Percentiles rank a stretch among this genome's conserved stretches.
Conservation (phyloP, 257 asterid species). For the Solanum peruvianum region DNA sequence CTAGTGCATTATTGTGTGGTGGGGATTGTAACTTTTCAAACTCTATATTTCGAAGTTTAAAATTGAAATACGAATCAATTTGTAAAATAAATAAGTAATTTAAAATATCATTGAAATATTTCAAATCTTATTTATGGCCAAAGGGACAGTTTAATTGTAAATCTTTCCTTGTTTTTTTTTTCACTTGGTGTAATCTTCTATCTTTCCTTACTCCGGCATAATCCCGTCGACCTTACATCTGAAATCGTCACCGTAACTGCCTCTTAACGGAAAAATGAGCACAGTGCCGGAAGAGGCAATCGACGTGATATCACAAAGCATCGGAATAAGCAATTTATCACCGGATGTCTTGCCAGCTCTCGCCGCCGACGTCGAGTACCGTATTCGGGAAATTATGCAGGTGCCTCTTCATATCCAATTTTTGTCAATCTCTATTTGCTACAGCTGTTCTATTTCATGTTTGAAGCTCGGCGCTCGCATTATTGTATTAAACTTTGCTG, state of each 20-base stretch:
- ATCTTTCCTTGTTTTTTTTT: not conserved
- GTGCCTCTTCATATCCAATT: conserved; percentile 13
- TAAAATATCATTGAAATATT: not conserved
- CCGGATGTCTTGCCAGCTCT: conserved; percentile 80
- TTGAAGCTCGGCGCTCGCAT: not conserved
- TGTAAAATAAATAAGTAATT: not conserved
- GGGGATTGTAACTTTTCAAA: not conserved
- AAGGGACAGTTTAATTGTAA: not conserved
- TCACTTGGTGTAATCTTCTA: not conserved
- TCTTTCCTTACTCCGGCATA: not conserved
- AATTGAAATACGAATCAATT: not conserved
- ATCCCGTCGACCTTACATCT: not conserved
- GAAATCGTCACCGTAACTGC: not conserved
- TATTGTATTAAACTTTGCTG: not conserved
- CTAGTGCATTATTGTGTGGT: too few species aligned
- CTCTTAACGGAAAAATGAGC: conserved; percentile 34
- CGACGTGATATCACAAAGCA: conserved; percentile 86
- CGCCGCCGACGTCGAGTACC: conserved; percentile 94
- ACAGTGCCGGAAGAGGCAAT: conserved; percentile 73
- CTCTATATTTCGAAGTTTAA: not conserved
- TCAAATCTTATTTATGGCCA: not conserved
- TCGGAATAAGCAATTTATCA: conserved; percentile 70
- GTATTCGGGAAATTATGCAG: conserved; percentile 97
- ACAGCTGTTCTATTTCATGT: not conserved
- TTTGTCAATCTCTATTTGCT: not conserved